phyloP scores from a whole-genome alignment of 495 filamentous ascomycete genomes.

The Aeminium ludgeri region DNA sequence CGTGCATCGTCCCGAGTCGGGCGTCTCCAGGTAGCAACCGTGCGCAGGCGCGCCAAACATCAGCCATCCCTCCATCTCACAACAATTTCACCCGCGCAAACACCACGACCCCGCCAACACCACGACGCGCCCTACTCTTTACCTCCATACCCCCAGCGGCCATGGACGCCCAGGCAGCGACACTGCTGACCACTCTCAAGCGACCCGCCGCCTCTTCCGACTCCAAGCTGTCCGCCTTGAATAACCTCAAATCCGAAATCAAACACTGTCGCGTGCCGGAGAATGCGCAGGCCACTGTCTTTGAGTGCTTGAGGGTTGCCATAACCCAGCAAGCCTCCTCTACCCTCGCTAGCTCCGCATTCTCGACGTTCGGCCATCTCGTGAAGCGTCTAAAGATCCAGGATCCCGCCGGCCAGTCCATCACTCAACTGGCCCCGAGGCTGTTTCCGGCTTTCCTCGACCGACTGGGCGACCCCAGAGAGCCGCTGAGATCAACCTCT shows the following conservation, averaged over 20 bases:
- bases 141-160: background rate
- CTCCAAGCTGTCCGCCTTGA: conserved; percentile 51
- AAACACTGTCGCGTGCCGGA: conserved; percentile 78
- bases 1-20: too few relatives aligned
- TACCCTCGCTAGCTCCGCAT: conserved; percentile 51
- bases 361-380: conserved; percentile 72
- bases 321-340: conserved; percentile 51
- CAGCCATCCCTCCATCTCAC: too few relatives aligned
- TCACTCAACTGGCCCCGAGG: conserved; percentile 40
- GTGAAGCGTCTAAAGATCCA: conserved; percentile 69
- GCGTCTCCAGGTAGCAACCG: too few relatives aligned
- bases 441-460: conserved; percentile 61
- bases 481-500: conserved; percentile 56
- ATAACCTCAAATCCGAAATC: conserved; percentile 63
- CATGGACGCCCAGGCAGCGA: conserved; percentile 45
- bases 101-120: too few relatives aligned
- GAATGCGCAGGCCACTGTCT: conserved; percentile 47
- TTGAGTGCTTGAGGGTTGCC: conserved; percentile 53
- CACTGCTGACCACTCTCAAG: conserved; percentile 49
- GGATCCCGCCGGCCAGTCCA: conserved; percentile 51
- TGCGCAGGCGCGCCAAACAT: too few relatives aligned
- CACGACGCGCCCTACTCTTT: too few relatives aligned
- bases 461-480: conserved; percentile 74
- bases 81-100: too few relatives aligned
- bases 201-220: conserved; percentile 51